Evolutionary conservation across 2,329 filamentous ascomycete genomes (phyloP).

Genomic region (Zasmidium cellare): DNA sequence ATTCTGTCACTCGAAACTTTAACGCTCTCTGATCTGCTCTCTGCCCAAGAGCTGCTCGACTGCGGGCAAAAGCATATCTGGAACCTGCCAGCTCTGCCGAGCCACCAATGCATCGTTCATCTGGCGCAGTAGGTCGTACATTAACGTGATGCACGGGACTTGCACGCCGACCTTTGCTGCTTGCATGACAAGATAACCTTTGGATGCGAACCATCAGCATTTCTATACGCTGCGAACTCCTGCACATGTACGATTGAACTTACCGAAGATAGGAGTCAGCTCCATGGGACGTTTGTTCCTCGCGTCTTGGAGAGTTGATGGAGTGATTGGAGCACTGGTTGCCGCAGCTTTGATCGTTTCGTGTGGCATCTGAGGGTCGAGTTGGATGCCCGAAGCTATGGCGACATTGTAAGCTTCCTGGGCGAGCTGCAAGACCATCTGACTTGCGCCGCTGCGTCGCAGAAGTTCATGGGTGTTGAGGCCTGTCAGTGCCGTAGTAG

Average conservation of each 20-base stretch:
- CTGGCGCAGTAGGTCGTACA: conserved; percentile 15
- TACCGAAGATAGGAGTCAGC: conserved; percentile 25
- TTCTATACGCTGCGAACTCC: too few relatives aligned
- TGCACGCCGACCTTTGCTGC: conserved; percentile 11
- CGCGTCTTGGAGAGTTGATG: conserved; percentile 28
- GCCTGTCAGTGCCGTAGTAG: conserved; percentile 21
- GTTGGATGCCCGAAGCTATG: conserved; percentile 13
- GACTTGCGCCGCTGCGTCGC: conserved; percentile 9
- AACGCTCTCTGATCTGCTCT: neutral
- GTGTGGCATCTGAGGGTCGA: conserved; percentile 15
- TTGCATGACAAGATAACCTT: conserved; percentile 14
- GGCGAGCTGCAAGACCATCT: conserved; percentile 19
- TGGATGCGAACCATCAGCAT: neutral
- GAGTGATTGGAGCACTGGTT: conserved; percentile 17
- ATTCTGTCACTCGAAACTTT: too few relatives aligned
- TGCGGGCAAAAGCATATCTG: neutral
- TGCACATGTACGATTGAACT: conserved; percentile 5
- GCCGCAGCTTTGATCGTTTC: conserved; percentile 18
- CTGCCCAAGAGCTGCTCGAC: neutral
- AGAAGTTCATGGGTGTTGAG: conserved; percentile 24
- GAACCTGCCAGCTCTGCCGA: conserved; percentile 6
- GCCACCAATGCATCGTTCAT: conserved; percentile 9
- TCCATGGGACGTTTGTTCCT: conserved; percentile 25
- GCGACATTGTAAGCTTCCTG: conserved; percentile 23
- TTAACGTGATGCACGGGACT: conserved; percentile 14